Conservation (phyloP, 2,329 filamentous ascomycete species). For the Penicillium sp. region DNA sequence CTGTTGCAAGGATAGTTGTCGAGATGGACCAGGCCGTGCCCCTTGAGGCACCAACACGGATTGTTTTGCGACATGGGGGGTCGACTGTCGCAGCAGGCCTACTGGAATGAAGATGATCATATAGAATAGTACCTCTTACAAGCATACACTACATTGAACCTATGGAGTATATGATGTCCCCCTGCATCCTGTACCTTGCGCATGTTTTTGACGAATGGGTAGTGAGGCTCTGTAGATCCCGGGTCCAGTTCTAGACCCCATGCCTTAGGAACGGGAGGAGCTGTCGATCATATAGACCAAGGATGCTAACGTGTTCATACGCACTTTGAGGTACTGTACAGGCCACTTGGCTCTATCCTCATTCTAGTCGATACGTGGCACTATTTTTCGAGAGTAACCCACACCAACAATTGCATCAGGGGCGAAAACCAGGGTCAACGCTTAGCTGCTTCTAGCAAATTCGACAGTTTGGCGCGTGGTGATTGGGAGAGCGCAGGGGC, state of each 20-base stretch:
- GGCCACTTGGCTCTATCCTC: constrained; percentile 9
- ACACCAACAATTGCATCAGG: not conserved
- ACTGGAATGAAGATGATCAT: constrained; percentile 52
- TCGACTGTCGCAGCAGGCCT: constrained; percentile 84
- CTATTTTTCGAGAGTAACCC: not conserved
- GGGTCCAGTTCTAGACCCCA: constrained; percentile 4
- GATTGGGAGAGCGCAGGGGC: constrained; percentile 10
- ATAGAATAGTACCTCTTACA: not conserved
- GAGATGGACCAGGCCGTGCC: constrained; percentile 70
- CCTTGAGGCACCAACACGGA: constrained; percentile 70
- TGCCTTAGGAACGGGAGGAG: not conserved
- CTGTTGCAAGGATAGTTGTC: constrained; percentile 71
- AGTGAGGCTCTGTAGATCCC: constrained; percentile 18
- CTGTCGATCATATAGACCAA: constrained; percentile 4
- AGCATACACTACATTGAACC: not conserved
- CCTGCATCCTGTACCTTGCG: constrained; percentile 3
- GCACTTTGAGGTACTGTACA: not conserved
- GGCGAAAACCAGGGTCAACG: constrained; percentile 4
- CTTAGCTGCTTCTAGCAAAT: constrained; percentile 29
- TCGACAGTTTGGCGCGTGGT: constrained; percentile 24
- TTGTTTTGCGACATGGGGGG: constrained; percentile 76
- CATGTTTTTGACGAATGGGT: not conserved
- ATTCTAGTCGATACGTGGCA: constrained; percentile 5
- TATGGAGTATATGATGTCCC: not conserved
- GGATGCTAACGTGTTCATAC: not conserved